phyloP scores from a whole-genome alignment of 2,329 filamentous ascomycete species.

The Exophiala oligosperma region DNA sequence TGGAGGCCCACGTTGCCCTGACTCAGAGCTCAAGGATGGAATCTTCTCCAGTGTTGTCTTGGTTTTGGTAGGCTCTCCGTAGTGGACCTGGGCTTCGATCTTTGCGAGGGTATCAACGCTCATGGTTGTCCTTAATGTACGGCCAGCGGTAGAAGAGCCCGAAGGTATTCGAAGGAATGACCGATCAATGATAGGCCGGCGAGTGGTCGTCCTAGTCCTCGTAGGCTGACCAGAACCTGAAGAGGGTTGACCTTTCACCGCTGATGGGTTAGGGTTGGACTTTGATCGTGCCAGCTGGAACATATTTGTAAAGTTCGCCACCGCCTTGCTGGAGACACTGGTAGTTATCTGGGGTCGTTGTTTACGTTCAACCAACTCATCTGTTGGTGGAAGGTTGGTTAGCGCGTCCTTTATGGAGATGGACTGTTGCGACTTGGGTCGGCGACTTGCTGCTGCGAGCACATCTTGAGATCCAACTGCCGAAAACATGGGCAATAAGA shows the following conservation, averaged over 20 bases:
- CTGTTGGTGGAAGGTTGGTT: background rate
- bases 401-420: slow-evolving; percentile 9
- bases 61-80: background rate
- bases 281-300: slow-evolving; percentile 2
- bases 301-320: slow-evolving; percentile 3
- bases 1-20: slow-evolving; percentile 13
- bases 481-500: slow-evolving; percentile 9
- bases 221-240: background rate
- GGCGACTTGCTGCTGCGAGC: too few species aligned
- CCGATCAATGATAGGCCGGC: background rate
- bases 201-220: background rate
- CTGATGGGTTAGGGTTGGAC: background rate
- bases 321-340: slow-evolving; percentile 12
- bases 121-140: slow-evolving; percentile 8
- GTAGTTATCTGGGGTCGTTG: slow-evolving; percentile 1
- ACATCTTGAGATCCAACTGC: background rate
- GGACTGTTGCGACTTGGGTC: background rate
- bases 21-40: background rate
- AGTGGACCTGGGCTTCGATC: slow-evolving; percentile 23
- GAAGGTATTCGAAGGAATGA: slow-evolving; percentile 10
- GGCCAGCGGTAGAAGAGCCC: background rate
- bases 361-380: background rate
- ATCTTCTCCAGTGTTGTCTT: background rate
- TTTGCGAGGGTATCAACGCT: slow-evolving; percentile 21
- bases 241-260: background rate